Base-by-base conservation (phyloP, 225 moss, liverwort and hornwort genomes). In the Sphagnum contortum region DNA sequence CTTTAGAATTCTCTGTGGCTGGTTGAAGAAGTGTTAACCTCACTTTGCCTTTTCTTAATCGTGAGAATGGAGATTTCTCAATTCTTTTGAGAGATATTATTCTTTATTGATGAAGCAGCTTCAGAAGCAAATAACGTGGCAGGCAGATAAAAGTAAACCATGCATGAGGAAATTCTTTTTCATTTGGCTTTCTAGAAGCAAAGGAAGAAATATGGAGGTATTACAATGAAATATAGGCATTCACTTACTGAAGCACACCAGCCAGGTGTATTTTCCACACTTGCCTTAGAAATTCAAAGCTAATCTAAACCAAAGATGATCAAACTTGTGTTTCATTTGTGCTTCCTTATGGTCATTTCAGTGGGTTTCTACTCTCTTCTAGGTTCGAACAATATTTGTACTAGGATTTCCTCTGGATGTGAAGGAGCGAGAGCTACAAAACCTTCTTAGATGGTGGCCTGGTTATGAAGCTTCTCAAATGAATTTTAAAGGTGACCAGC, bases 401-500 rank as follows among this genome's bases (percentile, higher is more conserved):
- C 73, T 96, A 74, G 96, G 96, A 8, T 96, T 96, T 60, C 92
- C 96, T 45, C 67, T 81, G 5, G 96, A 96, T 66, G 96, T 96
- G 46, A 96, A 96, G 80, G 96, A 92, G 71, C 78, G 96, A 68
- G 96, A 96, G 82, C 82, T 96, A 10, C 96, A 96, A 70, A 96
- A 96, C 72, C 65, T 92, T 63, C 76, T 96, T n/a, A 83, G 96
- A 50, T 96, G 96, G 96, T 96, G 96, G 96, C 96, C 96, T 49
- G 96, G 96, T 5, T 96, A 96, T 48, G 96, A 96, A 74, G 92
- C 96, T 8, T 96, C 90, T 4, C 96, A 96, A 72, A 92, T 96
- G 92, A 96, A 92, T 72, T 96, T 92, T 54, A 96, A 96, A 67
- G 90, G 92, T 64, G 96, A 96, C 73, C 96, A 96, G 61, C 92